Base-by-base conservation (phyloP, 306 rosid genomes). In the Vigna mungo region DNA sequence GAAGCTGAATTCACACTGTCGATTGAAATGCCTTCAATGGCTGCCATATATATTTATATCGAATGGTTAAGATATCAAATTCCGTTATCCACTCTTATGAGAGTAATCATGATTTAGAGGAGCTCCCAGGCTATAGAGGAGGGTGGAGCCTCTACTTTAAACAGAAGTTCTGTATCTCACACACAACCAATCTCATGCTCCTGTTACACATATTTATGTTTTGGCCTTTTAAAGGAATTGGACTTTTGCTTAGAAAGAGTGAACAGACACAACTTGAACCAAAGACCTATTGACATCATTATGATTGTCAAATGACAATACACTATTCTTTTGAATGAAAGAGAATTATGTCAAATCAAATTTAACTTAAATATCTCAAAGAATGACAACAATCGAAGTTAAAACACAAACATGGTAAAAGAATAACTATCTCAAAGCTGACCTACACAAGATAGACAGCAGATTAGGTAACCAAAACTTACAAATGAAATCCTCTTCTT, bases 1-100 rank as follows among this genome's bases (percentile, higher is more conserved):
- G 88, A 86, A 80, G 97, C 97, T 85, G 84, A 84, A 84, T 86
- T 82, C 80, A 92, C 84, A 2, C 85, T 84, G 55, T 89, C 93
- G 69, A 63, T 68, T 72, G 97, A 92, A 80, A 18, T 10, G 43
- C 98, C 97, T 86, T 92, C 91, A 73, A 95, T 89, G 78, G 80
- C 98, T 95, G 88, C 82, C 69, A 74, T 59, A 80, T 55, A 74
- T 48, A 63, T 74, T 54, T 79, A 80, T 66, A 73, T 49, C 15
- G 55, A 86, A 74, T 53, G 39, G 56, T 18, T 82, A 32, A 81
- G 71, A 72, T 66, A 21, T 63, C 27, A 46, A 56, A 30, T 30
- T 66, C 39, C 0, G 1, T 21, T 47, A 77, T 74, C 71, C 67
- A 68, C 78, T 67, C 69, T 39, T 37, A 30, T 20, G 27, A 60